Conservation (phyloP, 2,329 filamentous ascomycete genomes). For the Colletotrichum abscissum region DNA sequence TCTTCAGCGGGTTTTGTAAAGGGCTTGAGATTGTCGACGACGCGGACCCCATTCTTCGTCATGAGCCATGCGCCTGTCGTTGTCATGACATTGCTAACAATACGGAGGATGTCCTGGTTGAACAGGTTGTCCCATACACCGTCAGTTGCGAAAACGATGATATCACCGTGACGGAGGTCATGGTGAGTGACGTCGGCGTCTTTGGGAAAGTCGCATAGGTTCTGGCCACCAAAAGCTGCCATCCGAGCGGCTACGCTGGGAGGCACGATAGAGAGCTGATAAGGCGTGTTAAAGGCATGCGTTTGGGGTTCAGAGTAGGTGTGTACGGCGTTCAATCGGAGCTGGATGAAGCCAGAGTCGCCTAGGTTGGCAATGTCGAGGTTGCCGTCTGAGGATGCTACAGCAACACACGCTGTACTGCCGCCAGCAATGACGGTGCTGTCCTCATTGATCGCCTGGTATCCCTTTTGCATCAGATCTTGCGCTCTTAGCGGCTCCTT, state of each 20-base stretch:
- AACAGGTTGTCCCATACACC: slow-evolving; percentile 97
- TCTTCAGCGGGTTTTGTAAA: slow-evolving; percentile 59
- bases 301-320: slow-evolving; percentile 88
- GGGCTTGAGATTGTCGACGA: slow-evolving; percentile 68
- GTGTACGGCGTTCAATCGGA: slow-evolving; percentile 87
- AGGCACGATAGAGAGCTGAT: slow-evolving; percentile 90
- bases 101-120: slow-evolving; percentile 86
- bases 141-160: slow-evolving; percentile 93
- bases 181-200: slow-evolving; percentile 86
- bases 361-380: slow-evolving; percentile 94
- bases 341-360: slow-evolving; percentile 91
- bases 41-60: slow-evolving; percentile 67
- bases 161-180: slow-evolving; percentile 86
- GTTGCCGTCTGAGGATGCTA: slow-evolving; percentile 77
- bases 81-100: slow-evolving; percentile 83
- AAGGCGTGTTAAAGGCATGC: slow-evolving; percentile 97
- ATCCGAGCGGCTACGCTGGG: slow-evolving; percentile 82
- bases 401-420: slow-evolving; percentile 90
- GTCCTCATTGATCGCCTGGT: slow-evolving; percentile 84
- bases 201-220: slow-evolving; percentile 84
- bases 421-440: slow-evolving; percentile 81
- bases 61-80: slow-evolving; percentile 79
- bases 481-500: slow-evolving; percentile 36
- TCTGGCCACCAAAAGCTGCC: slow-evolving; percentile 83
- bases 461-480: slow-evolving; percentile 81